Base-by-base conservation (phyloP, 129 eudicot species). In the Chrysanthemum makinoi region DNA sequence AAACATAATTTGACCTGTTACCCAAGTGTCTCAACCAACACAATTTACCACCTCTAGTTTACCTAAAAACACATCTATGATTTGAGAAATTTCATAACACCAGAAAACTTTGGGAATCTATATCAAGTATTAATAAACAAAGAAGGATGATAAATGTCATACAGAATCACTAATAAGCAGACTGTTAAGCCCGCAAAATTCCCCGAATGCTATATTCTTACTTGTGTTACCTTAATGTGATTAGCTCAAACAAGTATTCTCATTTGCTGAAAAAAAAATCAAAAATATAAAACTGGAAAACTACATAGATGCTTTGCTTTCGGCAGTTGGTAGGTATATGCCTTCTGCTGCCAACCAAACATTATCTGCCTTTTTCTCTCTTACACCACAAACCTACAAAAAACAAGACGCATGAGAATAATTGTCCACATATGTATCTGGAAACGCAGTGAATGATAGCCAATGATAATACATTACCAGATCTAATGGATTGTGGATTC, bases 261-360 rank as follows among this genome's bases (percentile, higher is more conserved):
- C 19, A 73, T 18, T 51, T 28, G 70, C 39, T 26, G 60, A 47
- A 62, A 53, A 5, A 49, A 24, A 18, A 72, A 2, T 8, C 2
- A 54, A 39, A 70, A 50, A 10, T 33, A 26, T 43, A 61, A 35
- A 33, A 68, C 60, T 53, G 53, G 72, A 30, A 67, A 71, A 57
- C 71, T 78, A 78, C 82, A 78, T 71, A 0, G 77, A 39, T 0
- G 82, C 73, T 78, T 86, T 95, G 83, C 80, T 82, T 30, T 80
- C 87, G 47, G 79, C 28, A 30, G 78, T 75, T 54, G 97, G 99
- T 51, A 90, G 91, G 81, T 95, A 95, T 28, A 95, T 87, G 51
- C 99, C 99, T 87, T 95, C 99, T 35, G 99, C 89, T 64, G 97
- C 99, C 88, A 86, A 79, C 99, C 99, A 95, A 49, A 90, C 60